Evolutionary conservation across 805 yeast genomes (phyloP).

Genomic region (Lachancea nothofagi): DNA sequence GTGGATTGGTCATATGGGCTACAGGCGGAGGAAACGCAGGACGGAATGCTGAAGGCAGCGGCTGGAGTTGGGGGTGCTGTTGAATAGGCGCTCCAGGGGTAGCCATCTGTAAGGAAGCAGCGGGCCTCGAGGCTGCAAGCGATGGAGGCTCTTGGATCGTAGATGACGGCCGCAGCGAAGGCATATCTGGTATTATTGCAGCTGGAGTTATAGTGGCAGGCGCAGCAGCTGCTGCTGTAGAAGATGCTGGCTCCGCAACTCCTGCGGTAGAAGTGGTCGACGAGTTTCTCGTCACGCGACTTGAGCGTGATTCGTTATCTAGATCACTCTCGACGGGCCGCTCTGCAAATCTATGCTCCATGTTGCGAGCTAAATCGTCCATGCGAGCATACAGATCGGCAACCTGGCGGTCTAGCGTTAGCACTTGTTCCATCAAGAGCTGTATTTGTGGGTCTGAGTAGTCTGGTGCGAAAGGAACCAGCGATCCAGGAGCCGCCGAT

Average conservation of each 20-base stretch:
- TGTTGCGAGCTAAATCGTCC: constrained; percentile 4
- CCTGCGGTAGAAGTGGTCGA: too few species aligned
- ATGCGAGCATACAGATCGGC: constrained; percentile 5
- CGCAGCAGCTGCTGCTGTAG: too few species aligned
- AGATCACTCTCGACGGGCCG: constrained; percentile 1
- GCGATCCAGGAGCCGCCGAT: constrained; percentile 1
- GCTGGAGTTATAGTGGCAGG: too few species aligned
- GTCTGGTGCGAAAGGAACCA: constrained; percentile 4
- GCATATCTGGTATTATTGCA: too few species aligned
- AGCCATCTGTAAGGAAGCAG: neutral
- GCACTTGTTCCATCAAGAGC: constrained; percentile 6
- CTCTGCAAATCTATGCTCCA: neutral
- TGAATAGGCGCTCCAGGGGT: neutral
- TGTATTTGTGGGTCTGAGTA: constrained; percentile 6
- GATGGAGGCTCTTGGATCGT: too few species aligned
- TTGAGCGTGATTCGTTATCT: too few species aligned
- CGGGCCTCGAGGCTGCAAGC: neutral
- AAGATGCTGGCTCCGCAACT: too few species aligned
- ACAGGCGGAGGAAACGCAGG: constrained; percentile 6
- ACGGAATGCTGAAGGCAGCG: constrained; percentile 1
- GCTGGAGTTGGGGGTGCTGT: neutral
- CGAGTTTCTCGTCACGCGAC: too few species aligned
- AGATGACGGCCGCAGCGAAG: too few species aligned
- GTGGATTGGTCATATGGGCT: too few species aligned
- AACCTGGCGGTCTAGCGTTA: constrained; percentile 4